Conservation (phyloP, 768 basidiomycete species). For the Phlebiopsis flavidoalba region DNA sequence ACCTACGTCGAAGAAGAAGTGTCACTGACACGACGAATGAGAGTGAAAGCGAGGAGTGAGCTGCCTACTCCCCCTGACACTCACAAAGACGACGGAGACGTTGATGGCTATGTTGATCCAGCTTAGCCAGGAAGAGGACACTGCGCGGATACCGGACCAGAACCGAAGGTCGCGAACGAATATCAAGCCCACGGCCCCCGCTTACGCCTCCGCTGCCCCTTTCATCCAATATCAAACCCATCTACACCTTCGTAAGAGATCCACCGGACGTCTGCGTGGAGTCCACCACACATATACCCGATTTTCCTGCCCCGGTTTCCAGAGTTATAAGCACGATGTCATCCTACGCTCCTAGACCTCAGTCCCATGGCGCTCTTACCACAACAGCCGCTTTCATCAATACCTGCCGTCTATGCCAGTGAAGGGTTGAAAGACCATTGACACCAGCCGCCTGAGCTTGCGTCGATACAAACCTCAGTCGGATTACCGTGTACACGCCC, state of each 20-base stretch:
- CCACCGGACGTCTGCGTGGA: slow-evolving; percentile 51
- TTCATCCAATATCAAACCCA: slow-evolving; percentile 55
- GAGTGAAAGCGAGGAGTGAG: slow-evolving; percentile 22
- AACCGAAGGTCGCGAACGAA: background rate
- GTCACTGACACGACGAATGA: slow-evolving; percentile 29
- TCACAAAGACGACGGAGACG: background rate
- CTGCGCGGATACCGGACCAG: background rate
- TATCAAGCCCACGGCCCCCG: slow-evolving; percentile 17
- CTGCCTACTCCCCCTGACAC: background rate
- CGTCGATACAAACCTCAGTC: slow-evolving; percentile 43
- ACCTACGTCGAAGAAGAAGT: slow-evolving; percentile 28
- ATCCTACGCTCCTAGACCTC: slow-evolving; percentile 33
- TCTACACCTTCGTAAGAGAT: slow-evolving; percentile 57
- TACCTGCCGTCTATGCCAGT: slow-evolving; percentile 27
- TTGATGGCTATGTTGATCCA: slow-evolving; percentile 5
- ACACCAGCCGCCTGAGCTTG: slow-evolving; percentile 39
- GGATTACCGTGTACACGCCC: slow-evolving; percentile 64
- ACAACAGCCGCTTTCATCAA: slow-evolving; percentile 29
- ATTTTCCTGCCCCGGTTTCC: slow-evolving; percentile 71
- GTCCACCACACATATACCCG: slow-evolving; percentile 60
- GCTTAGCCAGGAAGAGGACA: slow-evolving; percentile 7
- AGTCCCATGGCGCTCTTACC: slow-evolving; percentile 24
- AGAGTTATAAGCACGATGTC: slow-evolving; percentile 26
- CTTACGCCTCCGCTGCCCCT: slow-evolving; percentile 42
- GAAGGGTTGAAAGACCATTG: slow-evolving; percentile 30